Percentiles rank a stretch among this genome's conserved stretches.
Conservation (phyloP, 2,329 filamentous ascomycete genomes). For the Helminthosporium solani region DNA sequence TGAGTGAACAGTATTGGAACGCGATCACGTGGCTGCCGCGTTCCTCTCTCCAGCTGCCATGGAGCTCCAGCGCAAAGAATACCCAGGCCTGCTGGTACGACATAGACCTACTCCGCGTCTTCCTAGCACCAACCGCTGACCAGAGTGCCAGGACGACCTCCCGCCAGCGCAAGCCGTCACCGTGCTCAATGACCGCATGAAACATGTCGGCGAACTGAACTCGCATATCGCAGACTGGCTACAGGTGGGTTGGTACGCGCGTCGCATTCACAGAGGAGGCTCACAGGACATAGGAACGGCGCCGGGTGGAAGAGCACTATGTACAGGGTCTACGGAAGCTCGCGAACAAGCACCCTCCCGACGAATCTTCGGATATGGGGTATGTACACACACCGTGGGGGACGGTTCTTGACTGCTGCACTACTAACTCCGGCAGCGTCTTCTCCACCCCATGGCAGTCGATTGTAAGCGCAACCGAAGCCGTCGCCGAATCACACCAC, state of each 20-base stretch:
- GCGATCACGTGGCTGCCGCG: slow-evolving; percentile 30
- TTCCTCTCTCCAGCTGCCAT: slow-evolving; percentile 31
- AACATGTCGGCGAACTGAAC: slow-evolving; percentile 83
- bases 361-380: slow-evolving; percentile 81
- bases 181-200: slow-evolving; percentile 82
- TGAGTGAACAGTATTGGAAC: slow-evolving; percentile 29
- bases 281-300: slow-evolving; percentile 70
- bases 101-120: slow-evolving; percentile 15
- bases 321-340: slow-evolving; percentile 79
- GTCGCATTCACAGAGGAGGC: slow-evolving; percentile 10
- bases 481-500: slow-evolving; percentile 80
- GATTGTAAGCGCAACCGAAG: slow-evolving; percentile 76
- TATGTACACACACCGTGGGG: slow-evolving; percentile 50
- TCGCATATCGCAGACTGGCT: slow-evolving; percentile 94
- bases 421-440: slow-evolving; percentile 59
- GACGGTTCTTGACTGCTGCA: slow-evolving; percentile 7
- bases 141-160: slow-evolving; percentile 65
- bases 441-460: slow-evolving; percentile 90
- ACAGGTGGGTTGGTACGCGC: slow-evolving; percentile 63
- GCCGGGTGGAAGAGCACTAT: slow-evolving; percentile 88
- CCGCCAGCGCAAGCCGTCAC: slow-evolving; percentile 79
- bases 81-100: slow-evolving; percentile 90
- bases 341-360: slow-evolving; percentile 70
- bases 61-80: slow-evolving; percentile 81
- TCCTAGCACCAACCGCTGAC: slow-evolving; percentile 31